These are phyloP conservation scores for Artemisia argyi DNA, from an alignment of 129 eudicot genomes.

Conservation along the genomic window DNA sequence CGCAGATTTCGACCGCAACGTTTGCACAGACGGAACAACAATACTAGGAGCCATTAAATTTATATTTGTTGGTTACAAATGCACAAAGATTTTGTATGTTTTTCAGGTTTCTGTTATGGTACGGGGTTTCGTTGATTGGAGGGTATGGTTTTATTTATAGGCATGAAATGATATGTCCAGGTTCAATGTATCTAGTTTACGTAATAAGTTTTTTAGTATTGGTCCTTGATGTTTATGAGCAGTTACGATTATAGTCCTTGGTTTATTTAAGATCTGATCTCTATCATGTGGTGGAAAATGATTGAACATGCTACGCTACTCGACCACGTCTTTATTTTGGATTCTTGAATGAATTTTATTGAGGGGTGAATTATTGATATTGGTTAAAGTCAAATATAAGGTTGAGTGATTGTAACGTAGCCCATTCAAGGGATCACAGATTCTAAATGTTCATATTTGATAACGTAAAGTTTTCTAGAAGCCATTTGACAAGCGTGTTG, in stretches of 20 bases:
- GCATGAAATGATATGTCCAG: slow-evolving; percentile 6
- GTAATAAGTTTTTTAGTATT: background rate
- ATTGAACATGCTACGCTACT: background rate
- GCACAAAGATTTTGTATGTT: background rate
- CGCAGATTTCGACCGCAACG: background rate
- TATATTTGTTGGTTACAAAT: background rate
- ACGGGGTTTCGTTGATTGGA: background rate
- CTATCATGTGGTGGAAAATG: slow-evolving; percentile 11
- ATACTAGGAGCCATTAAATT: slow-evolving; percentile 19
- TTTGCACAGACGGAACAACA: slow-evolving; percentile 4
- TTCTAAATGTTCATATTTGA: too few species aligned
- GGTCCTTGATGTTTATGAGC: background rate
- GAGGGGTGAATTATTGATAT: too few species aligned
- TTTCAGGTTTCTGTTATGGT: background rate
- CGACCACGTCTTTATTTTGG: too few species aligned
- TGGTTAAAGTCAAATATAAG: too few species aligned
- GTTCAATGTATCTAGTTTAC: slow-evolving; percentile 29
- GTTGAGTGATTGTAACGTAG: too few species aligned
- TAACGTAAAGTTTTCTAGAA: too few species aligned
- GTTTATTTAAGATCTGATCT: background rate
- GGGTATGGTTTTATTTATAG: slow-evolving; percentile 17
- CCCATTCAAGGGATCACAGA: too few species aligned
- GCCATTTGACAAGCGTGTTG: too few species aligned
- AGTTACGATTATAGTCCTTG: background rate
- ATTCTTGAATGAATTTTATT: too few species aligned